A percentile compares a stretch with the other conserved stretches of the same genome.
Evolutionary conservation across 352 stramenopile species (phyloP).

Genomic region (Aphanomyces euteiches): DNA sequence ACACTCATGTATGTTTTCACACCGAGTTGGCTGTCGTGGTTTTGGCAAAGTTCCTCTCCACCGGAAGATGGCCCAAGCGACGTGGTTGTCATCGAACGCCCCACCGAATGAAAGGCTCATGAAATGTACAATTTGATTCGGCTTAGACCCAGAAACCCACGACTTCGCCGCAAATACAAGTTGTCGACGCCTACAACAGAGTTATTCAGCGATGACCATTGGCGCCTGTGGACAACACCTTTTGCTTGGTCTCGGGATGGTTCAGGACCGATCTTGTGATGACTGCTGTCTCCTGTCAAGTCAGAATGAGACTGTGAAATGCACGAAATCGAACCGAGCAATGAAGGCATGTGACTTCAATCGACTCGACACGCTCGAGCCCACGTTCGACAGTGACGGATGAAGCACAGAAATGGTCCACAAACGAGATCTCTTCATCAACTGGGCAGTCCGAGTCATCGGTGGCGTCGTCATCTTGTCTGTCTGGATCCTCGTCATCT

Average conservation of each 20-base stretch:
- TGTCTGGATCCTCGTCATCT: not conserved
- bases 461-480: not conserved
- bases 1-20: slow-evolving; percentile 79
- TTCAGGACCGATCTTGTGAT: not conserved
- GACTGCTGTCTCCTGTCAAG: slow-evolving; percentile 1
- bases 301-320: not conserved
- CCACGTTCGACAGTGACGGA: not conserved
- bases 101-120: too few relatives aligned
- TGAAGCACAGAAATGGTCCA: not conserved
- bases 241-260: slow-evolving; percentile 1
- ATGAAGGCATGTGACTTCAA: slow-evolving; percentile 5
- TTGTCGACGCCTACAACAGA: not conserved
- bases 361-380: slow-evolving; percentile 9
- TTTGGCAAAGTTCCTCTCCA: slow-evolving; percentile 43
- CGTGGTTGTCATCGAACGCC: not conserved
- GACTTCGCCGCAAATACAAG: slow-evolving; percentile 7
- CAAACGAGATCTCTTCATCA: not conserved
- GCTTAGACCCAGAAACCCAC: slow-evolving; percentile 17
- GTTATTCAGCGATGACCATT: too few relatives aligned
- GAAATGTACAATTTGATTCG: not conserved
- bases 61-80: not conserved
- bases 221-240: not conserved
- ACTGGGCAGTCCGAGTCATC: not conserved
- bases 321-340: not conserved
- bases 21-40: slow-evolving; percentile 68